A percentile compares a stretch with the other conserved stretches of the same genome.
phyloP scores from a whole-genome alignment of 345 rosid genomes.

The Toxicodendron radicans region DNA sequence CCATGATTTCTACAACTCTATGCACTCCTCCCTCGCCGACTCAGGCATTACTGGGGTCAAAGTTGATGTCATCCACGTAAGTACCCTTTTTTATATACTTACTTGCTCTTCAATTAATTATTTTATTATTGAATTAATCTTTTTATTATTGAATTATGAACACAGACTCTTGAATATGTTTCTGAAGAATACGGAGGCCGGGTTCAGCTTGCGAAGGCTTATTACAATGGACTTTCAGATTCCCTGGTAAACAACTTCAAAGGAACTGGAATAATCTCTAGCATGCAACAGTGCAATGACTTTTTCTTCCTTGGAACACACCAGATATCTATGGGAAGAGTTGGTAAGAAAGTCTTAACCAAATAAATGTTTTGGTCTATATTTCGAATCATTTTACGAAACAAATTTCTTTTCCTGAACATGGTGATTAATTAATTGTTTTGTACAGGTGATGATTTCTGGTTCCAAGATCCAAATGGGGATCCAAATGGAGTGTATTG shows the following conservation, averaged over 20 bases:
- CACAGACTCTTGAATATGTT: slow-evolving; percentile 65
- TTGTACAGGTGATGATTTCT: slow-evolving; percentile 80
- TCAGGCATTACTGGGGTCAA: slow-evolving; percentile 77
- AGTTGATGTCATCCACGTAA: slow-evolving; percentile 85
- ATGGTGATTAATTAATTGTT: background rate
- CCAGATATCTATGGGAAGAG: slow-evolving; percentile 86
- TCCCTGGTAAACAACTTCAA: slow-evolving; percentile 77
- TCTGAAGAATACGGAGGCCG: slow-evolving; percentile 82
- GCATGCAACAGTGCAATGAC: slow-evolving; percentile 96
- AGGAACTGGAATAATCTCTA: slow-evolving; percentile 69
- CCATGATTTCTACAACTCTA: slow-evolving; percentile 61
- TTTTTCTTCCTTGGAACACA: slow-evolving; percentile 84
- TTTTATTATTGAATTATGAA: background rate
- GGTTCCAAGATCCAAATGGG: slow-evolving; percentile 91
- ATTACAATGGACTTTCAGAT: slow-evolving; percentile 57
- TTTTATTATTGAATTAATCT: background rate
- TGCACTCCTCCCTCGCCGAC: slow-evolving; percentile 77
- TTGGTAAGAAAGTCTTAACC: slow-evolving; percentile 43
- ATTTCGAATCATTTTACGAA: background rate
- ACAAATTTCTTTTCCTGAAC: background rate
- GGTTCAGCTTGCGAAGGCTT: slow-evolving; percentile 71
- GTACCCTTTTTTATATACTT: slow-evolving; percentile 9
- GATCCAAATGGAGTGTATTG: slow-evolving; percentile 89
- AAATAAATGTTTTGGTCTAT: background rate
- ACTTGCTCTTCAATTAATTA: background rate